Evolutionary conservation across 23 red algal species (phyloP).

Genomic region (Agarophyton chilense): DNA sequence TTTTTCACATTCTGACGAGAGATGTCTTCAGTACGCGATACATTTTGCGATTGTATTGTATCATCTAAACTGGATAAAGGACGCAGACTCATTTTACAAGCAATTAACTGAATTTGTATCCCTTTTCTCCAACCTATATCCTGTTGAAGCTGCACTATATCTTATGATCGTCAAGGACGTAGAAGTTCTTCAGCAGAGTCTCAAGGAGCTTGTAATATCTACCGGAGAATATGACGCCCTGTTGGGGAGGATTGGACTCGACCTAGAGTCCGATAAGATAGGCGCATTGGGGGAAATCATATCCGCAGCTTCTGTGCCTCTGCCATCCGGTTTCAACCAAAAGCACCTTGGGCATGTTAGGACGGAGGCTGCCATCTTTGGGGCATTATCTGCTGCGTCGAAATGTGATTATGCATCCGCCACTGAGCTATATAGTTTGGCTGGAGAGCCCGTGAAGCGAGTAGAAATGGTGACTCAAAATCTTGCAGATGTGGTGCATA

Average conservation of each 20-base stretch:
- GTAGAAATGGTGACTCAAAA: conserved; percentile 41
- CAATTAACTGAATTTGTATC: neutral
- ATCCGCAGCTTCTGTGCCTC: conserved; percentile 23
- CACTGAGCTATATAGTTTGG: conserved; percentile 13
- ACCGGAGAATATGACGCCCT: conserved; percentile 22
- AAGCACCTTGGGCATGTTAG: conserved; percentile 13
- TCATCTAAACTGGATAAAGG: conserved; percentile 40
- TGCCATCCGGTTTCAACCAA: conserved; percentile 27
- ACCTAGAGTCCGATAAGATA: neutral
- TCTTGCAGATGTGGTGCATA: conserved; percentile 38
- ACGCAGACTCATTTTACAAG: conserved; percentile 17
- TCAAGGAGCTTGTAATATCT: conserved; percentile 24
- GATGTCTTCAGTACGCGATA: conserved; percentile 39
- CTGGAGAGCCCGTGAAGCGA: conserved; percentile 1
- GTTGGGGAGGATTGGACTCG: conserved; percentile 13
- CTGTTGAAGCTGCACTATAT: conserved; percentile 43
- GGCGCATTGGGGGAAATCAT: conserved; percentile 20
- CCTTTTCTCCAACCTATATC: conserved; percentile 19
- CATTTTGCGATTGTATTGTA: conserved; percentile 45
- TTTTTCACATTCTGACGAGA: conserved; percentile 32
- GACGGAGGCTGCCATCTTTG: neutral
- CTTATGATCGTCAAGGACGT: conserved; percentile 2
- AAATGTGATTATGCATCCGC: conserved; percentile 25
- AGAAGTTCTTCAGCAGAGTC: neutral
- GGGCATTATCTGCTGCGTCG: conserved; percentile 11